Conservation (phyloP, 352 stramenopile genomes). For the Pythium chondricola region DNA sequence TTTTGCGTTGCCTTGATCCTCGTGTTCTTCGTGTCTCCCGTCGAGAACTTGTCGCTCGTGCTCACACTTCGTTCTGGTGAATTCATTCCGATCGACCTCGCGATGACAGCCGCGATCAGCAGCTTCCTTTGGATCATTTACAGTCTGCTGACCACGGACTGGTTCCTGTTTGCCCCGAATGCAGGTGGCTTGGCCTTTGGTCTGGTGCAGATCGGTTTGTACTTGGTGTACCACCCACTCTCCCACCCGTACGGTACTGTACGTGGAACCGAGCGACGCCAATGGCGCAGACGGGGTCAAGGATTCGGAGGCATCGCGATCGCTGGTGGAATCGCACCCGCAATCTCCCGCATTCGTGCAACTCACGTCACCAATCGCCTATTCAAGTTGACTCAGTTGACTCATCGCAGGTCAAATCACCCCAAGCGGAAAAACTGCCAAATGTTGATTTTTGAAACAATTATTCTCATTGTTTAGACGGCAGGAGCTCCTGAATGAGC, state of each 20-base stretch:
- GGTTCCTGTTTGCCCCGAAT: conserved; percentile 56
- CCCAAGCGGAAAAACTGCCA: too few relatives aligned
- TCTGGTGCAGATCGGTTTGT: conserved; percentile 29
- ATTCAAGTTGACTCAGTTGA: too few relatives aligned
- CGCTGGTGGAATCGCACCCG: too few relatives aligned
- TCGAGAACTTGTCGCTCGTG: conserved; percentile 46
- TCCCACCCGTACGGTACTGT: conserved; percentile 27
- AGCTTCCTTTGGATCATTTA: conserved; percentile 47
- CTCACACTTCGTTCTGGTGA: conserved; percentile 35
- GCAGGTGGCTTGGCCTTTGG: conserved; percentile 23
- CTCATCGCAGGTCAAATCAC: too few relatives aligned
- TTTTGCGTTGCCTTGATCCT: conserved; percentile 34
- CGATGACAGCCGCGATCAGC: conserved; percentile 34
- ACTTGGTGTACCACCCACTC: conserved; percentile 38
- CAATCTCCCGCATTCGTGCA: too few relatives aligned
- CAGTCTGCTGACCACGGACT: conserved; percentile 33
- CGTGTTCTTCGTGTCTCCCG: conserved; percentile 47
- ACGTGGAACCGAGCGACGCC: not conserved
- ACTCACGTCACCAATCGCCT: too few relatives aligned
- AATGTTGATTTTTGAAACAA: too few relatives aligned
- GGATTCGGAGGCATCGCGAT: not conserved
- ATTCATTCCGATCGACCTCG: conserved; percentile 51
- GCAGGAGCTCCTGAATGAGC: not conserved
- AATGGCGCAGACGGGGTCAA: not conserved
- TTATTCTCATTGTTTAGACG: not conserved